Evolutionary conservation across 192 early-diverging fungal species (phyloP).

Genomic region (Podila verticillata): DNA sequence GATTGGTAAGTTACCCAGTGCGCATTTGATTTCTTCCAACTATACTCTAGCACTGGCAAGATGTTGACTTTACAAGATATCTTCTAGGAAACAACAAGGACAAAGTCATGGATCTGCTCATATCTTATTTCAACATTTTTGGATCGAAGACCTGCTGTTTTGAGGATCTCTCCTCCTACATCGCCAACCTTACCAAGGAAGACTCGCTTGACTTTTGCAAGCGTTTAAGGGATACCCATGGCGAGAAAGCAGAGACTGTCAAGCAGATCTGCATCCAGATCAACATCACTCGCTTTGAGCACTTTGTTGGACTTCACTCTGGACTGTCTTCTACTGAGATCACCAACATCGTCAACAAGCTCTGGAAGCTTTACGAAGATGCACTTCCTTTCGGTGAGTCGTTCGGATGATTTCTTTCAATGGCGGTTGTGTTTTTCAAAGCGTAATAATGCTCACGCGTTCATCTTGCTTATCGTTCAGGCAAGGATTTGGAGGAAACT

Average conservation of each 20-base stretch:
- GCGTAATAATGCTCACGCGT: too few relatives aligned
- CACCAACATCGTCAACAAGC: constrained; percentile 34
- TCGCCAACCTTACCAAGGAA: constrained; percentile 45
- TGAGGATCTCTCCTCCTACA: constrained; percentile 76
- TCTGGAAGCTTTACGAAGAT: constrained; percentile 49
- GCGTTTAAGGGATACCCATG: constrained; percentile 26
- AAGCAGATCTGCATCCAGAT: constrained; percentile 51
- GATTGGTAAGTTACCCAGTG: constrained; percentile 33
- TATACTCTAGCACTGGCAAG: not conserved
- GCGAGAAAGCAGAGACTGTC: constrained; percentile 44
- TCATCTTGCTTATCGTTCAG: constrained; percentile 13
- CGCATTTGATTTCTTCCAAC: not conserved
- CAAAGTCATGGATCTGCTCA: constrained; percentile 49
- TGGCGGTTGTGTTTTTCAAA: too few relatives aligned
- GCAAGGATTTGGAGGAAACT: constrained; percentile 67
- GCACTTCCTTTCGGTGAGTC: constrained; percentile 32
- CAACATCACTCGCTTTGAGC: constrained; percentile 29
- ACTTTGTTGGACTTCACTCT: constrained; percentile 22
- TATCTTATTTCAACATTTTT: constrained; percentile 69
- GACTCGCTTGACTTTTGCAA: constrained; percentile 48
- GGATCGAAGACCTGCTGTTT: constrained; percentile 75
- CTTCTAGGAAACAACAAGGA: constrained; percentile 23
- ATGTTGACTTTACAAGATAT: not conserved
- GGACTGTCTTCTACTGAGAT: constrained; percentile 21
- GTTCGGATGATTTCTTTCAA: not conserved